phyloP scores from a whole-genome alignment of 2,329 filamentous ascomycete genomes.

The Elsinoe fawcettii region DNA sequence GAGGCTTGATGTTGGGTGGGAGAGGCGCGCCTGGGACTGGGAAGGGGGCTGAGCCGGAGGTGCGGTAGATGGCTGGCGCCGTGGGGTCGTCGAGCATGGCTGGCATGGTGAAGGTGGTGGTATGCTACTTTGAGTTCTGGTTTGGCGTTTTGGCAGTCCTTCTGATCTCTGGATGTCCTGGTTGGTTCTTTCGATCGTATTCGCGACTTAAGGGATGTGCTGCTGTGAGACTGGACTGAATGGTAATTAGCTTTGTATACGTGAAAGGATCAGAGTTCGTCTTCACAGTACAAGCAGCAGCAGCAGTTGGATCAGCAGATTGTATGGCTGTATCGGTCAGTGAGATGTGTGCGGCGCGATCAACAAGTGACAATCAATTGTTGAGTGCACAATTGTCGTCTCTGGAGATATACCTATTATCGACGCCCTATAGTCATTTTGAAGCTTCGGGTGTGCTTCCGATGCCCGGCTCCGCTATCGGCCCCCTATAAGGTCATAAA shows the following conservation, averaged over 20 bases:
- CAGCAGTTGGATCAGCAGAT: too few relatives aligned
- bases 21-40: slow-evolving; percentile 56
- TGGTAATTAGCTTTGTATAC: neutral
- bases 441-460: neutral
- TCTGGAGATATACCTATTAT: neutral
- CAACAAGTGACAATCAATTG: neutral
- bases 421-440: neutral
- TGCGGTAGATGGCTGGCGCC: slow-evolving; percentile 61
- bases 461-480: neutral
- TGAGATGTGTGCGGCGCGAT: neutral
- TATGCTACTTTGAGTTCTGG: too few relatives aligned
- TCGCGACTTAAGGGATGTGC: too few relatives aligned
- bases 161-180: too few relatives aligned
- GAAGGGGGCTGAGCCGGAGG: slow-evolving; percentile 58
- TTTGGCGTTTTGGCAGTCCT: neutral
- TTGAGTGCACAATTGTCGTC: neutral
- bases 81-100: slow-evolving; percentile 72
- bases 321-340: neutral
- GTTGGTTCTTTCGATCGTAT: too few relatives aligned
- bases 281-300: too few relatives aligned
- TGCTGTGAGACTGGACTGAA: neutral
- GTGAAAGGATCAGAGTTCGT: neutral
- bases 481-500: neutral
- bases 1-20: slow-evolving; percentile 60
- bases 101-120: slow-evolving; percentile 49